These are phyloP conservation scores for Termitomyces bulborhizus DNA, from an alignment of 768 basidiomycete species.

Conservation along the genomic window DNA sequence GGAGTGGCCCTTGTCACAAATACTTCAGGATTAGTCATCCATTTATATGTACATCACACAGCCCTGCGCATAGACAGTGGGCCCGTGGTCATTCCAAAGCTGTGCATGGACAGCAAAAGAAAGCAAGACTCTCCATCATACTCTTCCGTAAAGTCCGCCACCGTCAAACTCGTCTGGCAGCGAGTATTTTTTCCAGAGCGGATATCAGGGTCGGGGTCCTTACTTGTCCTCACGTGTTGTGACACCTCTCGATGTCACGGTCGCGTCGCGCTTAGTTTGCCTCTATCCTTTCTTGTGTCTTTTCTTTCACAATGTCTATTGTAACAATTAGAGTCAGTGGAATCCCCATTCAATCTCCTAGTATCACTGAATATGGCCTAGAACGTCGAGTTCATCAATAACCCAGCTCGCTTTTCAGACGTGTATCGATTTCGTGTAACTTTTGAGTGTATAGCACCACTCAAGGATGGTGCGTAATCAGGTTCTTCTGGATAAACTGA, in stretches of 20 bases:
- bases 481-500: neutral
- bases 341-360: neutral
- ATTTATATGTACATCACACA: constrained; percentile 4
- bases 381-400: constrained; percentile 90
- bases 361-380: constrained; percentile 19
- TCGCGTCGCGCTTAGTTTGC: constrained; percentile 16
- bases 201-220: constrained; percentile 6
- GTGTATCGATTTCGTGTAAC: constrained; percentile 91
- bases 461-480: constrained; percentile 66
- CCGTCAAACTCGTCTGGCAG: neutral
- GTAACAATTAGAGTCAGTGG: constrained; percentile 59
- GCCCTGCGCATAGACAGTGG: neutral
- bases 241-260: constrained; percentile 6
- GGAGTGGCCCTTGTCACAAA: constrained; percentile 2
- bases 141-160: neutral
- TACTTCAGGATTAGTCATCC: constrained; percentile 6
- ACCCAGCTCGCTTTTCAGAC: constrained; percentile 88
- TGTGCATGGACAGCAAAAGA: neutral
- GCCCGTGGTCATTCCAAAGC: neutral
- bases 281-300: constrained; percentile 2
- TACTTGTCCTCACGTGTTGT: constrained; percentile 7
- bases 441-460: constrained; percentile 91
- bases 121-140: neutral
- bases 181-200: neutral
- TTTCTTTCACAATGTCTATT: constrained; percentile 46